Percentiles rank a stretch among this genome's conserved stretches.
These are phyloP conservation scores for Melanomma pulvis-pyrius DNA, from an alignment of 495 filamentous ascomycete genomes.

Conservation along the genomic window DNA sequence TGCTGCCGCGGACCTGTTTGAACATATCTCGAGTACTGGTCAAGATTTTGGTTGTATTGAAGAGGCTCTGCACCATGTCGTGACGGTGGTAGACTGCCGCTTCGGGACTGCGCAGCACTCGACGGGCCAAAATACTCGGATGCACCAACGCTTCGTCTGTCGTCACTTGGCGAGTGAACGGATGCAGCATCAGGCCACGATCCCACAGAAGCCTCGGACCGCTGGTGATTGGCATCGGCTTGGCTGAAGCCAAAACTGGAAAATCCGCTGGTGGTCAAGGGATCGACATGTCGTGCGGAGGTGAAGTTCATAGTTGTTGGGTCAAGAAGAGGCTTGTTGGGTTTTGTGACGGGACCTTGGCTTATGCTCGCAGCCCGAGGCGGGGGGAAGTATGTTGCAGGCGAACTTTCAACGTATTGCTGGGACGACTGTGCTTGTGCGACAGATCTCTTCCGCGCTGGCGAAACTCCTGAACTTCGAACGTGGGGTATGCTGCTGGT, in stretches of 20 bases:
- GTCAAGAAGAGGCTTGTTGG: constrained; percentile 33
- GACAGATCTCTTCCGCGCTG: constrained; percentile 51
- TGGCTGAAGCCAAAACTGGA: constrained; percentile 22
- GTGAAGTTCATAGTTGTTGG: constrained; percentile 31
- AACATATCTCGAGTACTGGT: constrained; percentile 20
- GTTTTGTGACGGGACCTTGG: constrained; percentile 26
- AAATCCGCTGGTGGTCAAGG: constrained; percentile 25
- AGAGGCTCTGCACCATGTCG: constrained; percentile 43
- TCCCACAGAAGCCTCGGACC: constrained; percentile 15
- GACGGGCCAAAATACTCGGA: constrained; percentile 40
- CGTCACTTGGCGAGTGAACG: constrained; percentile 43
- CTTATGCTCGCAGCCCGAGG: constrained; percentile 9
- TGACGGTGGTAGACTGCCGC: constrained; percentile 49
- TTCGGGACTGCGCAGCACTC: constrained; percentile 45
- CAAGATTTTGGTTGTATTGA: constrained; percentile 28
- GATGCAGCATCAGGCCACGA: constrained; percentile 37
- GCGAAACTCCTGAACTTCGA: constrained; percentile 55
- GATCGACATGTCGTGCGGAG: constrained; percentile 18
- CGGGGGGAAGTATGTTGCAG: constrained; percentile 15
- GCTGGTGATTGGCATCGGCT: constrained; percentile 13
- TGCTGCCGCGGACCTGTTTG: constrained; percentile 26
- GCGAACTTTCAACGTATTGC: constrained; percentile 29
- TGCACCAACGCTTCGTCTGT: constrained; percentile 36
- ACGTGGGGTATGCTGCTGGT: constrained; percentile 49
- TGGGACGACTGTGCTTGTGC: constrained; percentile 44